Percentiles rank a stretch among this genome's conserved stretches.
Evolutionary conservation across 2,329 filamentous ascomycete genomes (phyloP).

Genomic region (Fusarium torreyae): DNA sequence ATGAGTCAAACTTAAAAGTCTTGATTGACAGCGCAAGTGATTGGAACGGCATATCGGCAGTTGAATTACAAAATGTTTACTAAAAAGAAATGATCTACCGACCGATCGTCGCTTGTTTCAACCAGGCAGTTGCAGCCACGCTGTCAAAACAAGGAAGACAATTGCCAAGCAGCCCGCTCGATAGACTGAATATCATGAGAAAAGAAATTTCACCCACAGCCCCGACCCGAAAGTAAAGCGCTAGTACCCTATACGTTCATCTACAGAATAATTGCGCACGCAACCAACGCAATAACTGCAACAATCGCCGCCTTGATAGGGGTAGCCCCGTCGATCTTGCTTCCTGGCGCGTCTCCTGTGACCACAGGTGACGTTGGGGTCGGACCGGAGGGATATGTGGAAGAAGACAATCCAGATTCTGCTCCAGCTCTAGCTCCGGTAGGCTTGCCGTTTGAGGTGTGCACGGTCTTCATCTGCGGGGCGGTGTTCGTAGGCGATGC

Average conservation of each 20-base stretch:
- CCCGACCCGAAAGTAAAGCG: not conserved
- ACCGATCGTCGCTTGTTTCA: not conserved
- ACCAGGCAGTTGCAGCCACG: not conserved
- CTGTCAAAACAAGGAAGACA: too few species aligned
- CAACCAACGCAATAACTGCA: not conserved
- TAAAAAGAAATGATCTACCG: not conserved
- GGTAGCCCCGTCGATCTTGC: fast-evolving
- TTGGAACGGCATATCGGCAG: not conserved
- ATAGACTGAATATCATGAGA: not conserved
- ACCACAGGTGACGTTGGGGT: not conserved
- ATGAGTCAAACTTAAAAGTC: not conserved
- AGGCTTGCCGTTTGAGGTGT: not conserved
- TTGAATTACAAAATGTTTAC: not conserved
- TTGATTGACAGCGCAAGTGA: too few species aligned
- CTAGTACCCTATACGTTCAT: not conserved
- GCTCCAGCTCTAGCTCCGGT: not conserved
- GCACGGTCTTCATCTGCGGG: not conserved
- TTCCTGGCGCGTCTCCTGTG: not conserved
- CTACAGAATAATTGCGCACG: not conserved
- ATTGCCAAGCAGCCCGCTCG: not conserved
- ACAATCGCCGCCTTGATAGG: fast-evolving
- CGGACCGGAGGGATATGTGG: not conserved
- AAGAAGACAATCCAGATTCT: not conserved
- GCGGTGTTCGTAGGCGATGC: not conserved
- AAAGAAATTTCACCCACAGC: not conserved